Percentiles rank a stretch among this genome's conserved stretches.
Evolutionary conservation across 345 rosid genomes (phyloP).

Genomic region (Populus simonii): DNA sequence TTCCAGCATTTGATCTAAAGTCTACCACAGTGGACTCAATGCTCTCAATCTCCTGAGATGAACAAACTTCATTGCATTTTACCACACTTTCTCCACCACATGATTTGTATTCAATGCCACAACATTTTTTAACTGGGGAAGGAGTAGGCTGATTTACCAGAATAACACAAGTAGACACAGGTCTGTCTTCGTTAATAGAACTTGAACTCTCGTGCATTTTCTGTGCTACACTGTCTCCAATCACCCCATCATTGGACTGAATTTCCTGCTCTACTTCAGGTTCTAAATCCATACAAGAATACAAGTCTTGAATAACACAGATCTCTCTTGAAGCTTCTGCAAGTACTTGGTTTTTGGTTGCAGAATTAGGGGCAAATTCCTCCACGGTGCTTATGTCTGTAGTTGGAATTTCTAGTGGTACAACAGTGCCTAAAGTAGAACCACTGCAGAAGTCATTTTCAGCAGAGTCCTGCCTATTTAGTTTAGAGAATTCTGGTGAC

Average conservation of each 20-base stretch:
- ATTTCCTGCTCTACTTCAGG: background rate
- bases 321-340: conserved; percentile 24
- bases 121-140: conserved; percentile 16
- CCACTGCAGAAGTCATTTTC: conserved; percentile 22
- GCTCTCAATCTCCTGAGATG: conserved; percentile 21
- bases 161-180: conserved; percentile 13
- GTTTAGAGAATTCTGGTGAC: conserved; percentile 15
- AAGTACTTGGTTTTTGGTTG: conserved; percentile 15
- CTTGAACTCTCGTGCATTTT: conserved; percentile 18
- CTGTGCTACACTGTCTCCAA: conserved; percentile 24
- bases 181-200: conserved; percentile 25
- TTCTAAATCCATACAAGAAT: background rate
- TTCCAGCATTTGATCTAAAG: conserved; percentile 19
- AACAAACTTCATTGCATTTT: conserved; percentile 23
- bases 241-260: conserved; percentile 18
- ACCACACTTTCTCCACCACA: conserved; percentile 18
- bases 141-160: conserved; percentile 13
- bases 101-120: conserved; percentile 34
- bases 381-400: conserved; percentile 2
- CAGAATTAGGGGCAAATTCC: conserved; percentile 8
- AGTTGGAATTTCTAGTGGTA: conserved; percentile 3
- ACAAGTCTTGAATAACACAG: conserved; percentile 22
- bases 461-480: conserved; percentile 15
- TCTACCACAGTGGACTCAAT: conserved; percentile 21
- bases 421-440: conserved; percentile 5